Base-by-base conservation (phyloP, 1,284 basidiomycete genomes). In the Boletellus deceptivus region DNA sequence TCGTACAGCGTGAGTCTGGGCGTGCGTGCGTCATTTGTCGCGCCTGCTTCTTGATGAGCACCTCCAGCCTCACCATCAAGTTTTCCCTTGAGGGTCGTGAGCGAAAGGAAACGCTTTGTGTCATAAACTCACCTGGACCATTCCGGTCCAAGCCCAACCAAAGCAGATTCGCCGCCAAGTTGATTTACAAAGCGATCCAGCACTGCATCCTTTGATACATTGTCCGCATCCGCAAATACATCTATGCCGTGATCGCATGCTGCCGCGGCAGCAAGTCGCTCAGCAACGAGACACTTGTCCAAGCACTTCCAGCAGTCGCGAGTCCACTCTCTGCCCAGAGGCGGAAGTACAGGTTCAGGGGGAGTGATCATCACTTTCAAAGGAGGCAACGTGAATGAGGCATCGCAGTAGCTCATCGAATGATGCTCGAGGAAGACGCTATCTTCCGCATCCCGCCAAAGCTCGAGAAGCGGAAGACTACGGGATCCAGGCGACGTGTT, bases 241-340 rank as follows among this genome's bases (percentile, higher is more conserved):
- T 71, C 68, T 7, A 48, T 41, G n/a, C 53, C 60, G 1, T 69
- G 55, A 22, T 69, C 69, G 18, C 61, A 49, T 8, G 61, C 57
- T 25, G 64, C 65, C 2, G 72, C 79, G 27, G 78, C 58, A 6
- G 74, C 72, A 22, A 84, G 65, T 17, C 84, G 72, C 65, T 86
- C 83, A 49, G 87, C 83, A 7, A 83, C 83, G 57, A 91, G 84
- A 62, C 89, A 92, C 24, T 78, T 79, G 64, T 90, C 86, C 29
- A 92, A 74, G 35, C 75, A 65, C 64, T 84, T 88, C 84, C 85
- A 90, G 51, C 86, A 82, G 25, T 82, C 78, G 63, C 86, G 89
- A 7, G 77, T 75, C 84, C 86, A 90, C 35, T 69, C 72, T 34
- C 58, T 55, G 5, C 47, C 42, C 1, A 14, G 33, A 33, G 64